Conservation (phyloP, 2,329 filamentous ascomycete species). For the Colletotrichum sublineola region DNA sequence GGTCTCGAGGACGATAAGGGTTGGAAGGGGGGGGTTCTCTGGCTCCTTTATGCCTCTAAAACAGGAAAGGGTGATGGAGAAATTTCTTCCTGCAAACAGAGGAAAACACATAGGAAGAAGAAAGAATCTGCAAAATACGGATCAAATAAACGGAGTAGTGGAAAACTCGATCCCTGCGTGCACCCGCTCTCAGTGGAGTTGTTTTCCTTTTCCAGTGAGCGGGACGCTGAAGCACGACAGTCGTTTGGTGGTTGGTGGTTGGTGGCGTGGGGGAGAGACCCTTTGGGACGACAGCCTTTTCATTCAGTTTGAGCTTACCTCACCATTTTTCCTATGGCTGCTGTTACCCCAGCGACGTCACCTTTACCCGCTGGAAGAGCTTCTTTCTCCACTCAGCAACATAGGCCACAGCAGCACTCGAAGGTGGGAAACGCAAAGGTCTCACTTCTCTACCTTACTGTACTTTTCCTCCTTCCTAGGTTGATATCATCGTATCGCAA, state of each 20-base stretch:
- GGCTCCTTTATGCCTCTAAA: conserved; percentile 32
- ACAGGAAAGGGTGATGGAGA: conserved; percentile 13
- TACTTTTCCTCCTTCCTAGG: conserved; percentile 9
- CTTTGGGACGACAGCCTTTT: background rate
- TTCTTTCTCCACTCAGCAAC: conserved; percentile 35
- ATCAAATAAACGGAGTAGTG: conserved; percentile 38
- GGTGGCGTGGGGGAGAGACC: conserved; percentile 22
- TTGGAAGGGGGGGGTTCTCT: background rate
- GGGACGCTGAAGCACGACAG: conserved; percentile 24
- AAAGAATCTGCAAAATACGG: conserved; percentile 41
- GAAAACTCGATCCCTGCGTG: conserved; percentile 39
- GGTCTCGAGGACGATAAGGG: background rate
- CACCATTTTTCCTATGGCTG: conserved; percentile 33
- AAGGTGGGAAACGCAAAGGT: conserved; percentile 29
- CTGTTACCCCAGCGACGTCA: conserved; percentile 44
- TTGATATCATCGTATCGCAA: conserved; percentile 37
- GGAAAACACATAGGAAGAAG: background rate
- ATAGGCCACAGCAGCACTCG: conserved; percentile 32
- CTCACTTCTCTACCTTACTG: conserved; percentile 28
- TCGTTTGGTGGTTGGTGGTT: conserved; percentile 27
- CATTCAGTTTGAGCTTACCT: conserved; percentile 12
- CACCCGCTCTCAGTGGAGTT: conserved; percentile 37
- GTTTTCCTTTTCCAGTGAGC: conserved; percentile 19
- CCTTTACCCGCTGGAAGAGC: conserved; percentile 33
- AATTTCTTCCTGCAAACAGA: background rate